Percentiles rank a stretch among this genome's conserved stretches.
Evolutionary conservation across 371 early-diverging fungal species (phyloP).

Genomic region (Gilbertella persicaria): DNA sequence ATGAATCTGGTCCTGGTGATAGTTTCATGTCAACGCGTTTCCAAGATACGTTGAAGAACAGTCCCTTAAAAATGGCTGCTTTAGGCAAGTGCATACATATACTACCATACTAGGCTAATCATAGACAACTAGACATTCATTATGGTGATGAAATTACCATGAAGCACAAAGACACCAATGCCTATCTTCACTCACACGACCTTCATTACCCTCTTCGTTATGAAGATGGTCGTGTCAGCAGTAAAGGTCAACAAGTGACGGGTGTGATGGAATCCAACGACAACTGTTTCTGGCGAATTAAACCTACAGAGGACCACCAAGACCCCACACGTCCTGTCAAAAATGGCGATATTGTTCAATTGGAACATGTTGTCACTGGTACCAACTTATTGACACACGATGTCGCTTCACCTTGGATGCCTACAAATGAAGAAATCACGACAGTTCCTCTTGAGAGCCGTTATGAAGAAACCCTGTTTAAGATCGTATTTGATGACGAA

Average conservation of each 20-base stretch:
- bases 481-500: constrained; percentile 58
- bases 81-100: constrained; percentile 29
- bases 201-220: constrained; percentile 88
- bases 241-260: constrained; percentile 94
- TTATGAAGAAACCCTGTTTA: constrained; percentile 70
- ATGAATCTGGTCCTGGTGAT: constrained; percentile 91
- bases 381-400: constrained; percentile 90
- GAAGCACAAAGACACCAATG: constrained; percentile 73
- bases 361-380: constrained; percentile 69
- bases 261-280: constrained; percentile 68
- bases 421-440: constrained; percentile 97
- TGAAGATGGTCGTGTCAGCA: constrained; percentile 90
- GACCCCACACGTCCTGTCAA: constrained; percentile 40
- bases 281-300: constrained; percentile 86
- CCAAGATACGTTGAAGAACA: constrained; percentile 88
- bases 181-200: constrained; percentile 83
- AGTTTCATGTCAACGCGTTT: constrained; percentile 89
- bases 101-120: neutral
- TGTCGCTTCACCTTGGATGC: constrained; percentile 94
- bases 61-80: constrained; percentile 62
- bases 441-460: constrained; percentile 60
- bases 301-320: constrained; percentile 48
- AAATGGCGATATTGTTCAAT: constrained; percentile 68
- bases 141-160: constrained; percentile 84
- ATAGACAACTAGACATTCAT: constrained; percentile 58